A percentile compares a stretch with the other conserved stretches of the same genome.
phyloP scores from a whole-genome alignment of 306 rosid genomes.

The Betula pendula region DNA sequence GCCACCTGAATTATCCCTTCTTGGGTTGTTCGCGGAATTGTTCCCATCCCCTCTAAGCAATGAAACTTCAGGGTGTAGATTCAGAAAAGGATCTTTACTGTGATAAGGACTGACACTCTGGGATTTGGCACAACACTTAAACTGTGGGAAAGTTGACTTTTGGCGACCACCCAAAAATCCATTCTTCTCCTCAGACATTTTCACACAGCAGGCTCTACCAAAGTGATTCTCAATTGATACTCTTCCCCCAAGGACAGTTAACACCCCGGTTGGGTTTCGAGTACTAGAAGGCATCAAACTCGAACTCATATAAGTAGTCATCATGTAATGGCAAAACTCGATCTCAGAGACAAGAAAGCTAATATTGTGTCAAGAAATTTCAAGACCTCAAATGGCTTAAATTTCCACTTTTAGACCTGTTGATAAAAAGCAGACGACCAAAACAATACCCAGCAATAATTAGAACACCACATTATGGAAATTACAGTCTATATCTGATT shows the following conservation, averaged over 20 bases:
- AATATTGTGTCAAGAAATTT: slow-evolving; percentile 6
- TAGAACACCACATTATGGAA: slow-evolving; percentile 7
- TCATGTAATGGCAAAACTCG: slow-evolving; percentile 34
- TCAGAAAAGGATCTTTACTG: slow-evolving; percentile 81
- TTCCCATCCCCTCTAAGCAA: slow-evolving; percentile 90
- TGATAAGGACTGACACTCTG: slow-evolving; percentile 55
- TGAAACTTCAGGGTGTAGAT: slow-evolving; percentile 91
- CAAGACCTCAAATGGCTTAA: slow-evolving; percentile 30
- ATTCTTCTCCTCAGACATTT: slow-evolving; percentile 40
- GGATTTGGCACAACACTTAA: slow-evolving; percentile 62
- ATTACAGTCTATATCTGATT: neutral
- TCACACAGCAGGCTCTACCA: slow-evolving; percentile 43
- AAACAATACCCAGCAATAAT: slow-evolving; percentile 11
- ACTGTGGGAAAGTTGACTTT: slow-evolving; percentile 46
- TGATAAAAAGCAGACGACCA: slow-evolving; percentile 7
- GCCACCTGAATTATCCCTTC: slow-evolving; percentile 59
- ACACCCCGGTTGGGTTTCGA: slow-evolving; percentile 56
- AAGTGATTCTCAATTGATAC: slow-evolving; percentile 39
- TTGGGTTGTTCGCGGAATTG: slow-evolving; percentile 39
- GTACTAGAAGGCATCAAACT: slow-evolving; percentile 55
- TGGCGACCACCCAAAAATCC: slow-evolving; percentile 39
- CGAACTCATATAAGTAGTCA: slow-evolving; percentile 60
- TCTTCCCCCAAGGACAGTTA: slow-evolving; percentile 59
- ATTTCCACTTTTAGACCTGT: slow-evolving; percentile 43
- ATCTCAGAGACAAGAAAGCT: slow-evolving; percentile 16